These are phyloP conservation scores for Beauveria medogensis DNA, from an alignment of 2,329 filamentous ascomycete species.

Conservation along the genomic window DNA sequence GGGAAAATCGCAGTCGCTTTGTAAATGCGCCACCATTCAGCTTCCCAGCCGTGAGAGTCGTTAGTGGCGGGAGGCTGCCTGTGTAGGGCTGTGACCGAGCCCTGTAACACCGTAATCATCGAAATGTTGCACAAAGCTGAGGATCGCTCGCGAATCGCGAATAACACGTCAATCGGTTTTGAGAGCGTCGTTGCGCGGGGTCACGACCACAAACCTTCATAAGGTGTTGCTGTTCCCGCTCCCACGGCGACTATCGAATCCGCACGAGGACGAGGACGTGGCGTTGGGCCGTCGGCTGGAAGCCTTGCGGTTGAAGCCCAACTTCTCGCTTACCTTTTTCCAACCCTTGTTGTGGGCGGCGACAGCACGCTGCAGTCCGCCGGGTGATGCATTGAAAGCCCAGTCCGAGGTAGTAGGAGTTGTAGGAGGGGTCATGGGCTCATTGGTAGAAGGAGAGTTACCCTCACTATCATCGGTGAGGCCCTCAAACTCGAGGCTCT, in stretches of 20 bases:
- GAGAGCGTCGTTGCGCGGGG: constrained; percentile 33
- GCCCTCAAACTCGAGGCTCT: constrained; percentile 40
- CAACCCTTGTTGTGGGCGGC: constrained; percentile 50
- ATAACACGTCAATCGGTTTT: constrained; percentile 16
- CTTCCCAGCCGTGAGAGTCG: constrained; percentile 46
- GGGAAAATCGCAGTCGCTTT: constrained; percentile 22
- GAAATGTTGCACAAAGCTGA: constrained; percentile 1
- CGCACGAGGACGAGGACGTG: constrained; percentile 29
- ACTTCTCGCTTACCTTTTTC: constrained; percentile 56
- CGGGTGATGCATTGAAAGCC: constrained; percentile 42
- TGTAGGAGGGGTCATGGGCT: constrained; percentile 67
- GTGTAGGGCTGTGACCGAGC: constrained; percentile 14
- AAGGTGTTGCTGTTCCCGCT: constrained; percentile 31
- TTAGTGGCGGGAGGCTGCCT: constrained; percentile 28
- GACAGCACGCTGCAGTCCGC: constrained; percentile 45
- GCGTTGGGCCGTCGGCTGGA: constrained; percentile 35
- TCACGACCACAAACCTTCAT: constrained; percentile 53
- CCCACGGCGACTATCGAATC: constrained; percentile 27
- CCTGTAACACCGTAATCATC: background rate
- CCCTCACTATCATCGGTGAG: constrained; percentile 58
- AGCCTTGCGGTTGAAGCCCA: constrained; percentile 49
- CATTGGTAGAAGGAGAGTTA: constrained; percentile 46
- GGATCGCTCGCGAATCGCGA: background rate
- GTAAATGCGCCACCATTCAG: constrained; percentile 25
- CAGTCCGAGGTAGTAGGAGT: constrained; percentile 55